Percentiles rank a stretch among this genome's conserved stretches.
These are phyloP conservation scores for Blastobotrys aristatus DNA, from an alignment of 1,139 yeast species.

Conservation along the genomic window DNA sequence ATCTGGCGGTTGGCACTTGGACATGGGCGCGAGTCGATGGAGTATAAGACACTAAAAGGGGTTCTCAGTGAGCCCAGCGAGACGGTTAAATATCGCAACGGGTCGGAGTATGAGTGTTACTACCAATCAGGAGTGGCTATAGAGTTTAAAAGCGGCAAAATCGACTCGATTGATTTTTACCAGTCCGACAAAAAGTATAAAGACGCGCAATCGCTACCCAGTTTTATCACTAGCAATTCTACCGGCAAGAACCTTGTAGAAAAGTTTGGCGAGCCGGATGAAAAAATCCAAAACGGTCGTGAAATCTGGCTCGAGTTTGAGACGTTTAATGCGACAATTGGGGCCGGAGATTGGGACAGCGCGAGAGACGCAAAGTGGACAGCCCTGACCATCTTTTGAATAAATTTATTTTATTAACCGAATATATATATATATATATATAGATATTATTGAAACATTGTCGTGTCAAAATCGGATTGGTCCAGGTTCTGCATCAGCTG, in stretches of 20 bases:
- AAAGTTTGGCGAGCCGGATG: constrained; percentile 28
- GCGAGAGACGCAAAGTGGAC: constrained; percentile 26
- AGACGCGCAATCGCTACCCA: constrained; percentile 17
- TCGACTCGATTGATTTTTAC: constrained; percentile 28
- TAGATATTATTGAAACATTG: not conserved
- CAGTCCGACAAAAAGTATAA: constrained; percentile 12
- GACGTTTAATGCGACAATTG: constrained; percentile 25
- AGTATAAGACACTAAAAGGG: not conserved
- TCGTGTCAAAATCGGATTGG: constrained; percentile 4
- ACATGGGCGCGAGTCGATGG: not conserved
- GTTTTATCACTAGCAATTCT: constrained; percentile 15
- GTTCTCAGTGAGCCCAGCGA: constrained; percentile 8
- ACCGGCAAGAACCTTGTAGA: constrained; percentile 27
- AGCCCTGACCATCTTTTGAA: constrained; percentile 19
- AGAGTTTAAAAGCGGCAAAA: constrained; percentile 13
- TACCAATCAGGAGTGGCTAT: constrained; percentile 25
- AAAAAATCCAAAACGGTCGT: constrained; percentile 28
- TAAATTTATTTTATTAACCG: not conserved
- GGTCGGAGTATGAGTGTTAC: constrained; percentile 24
- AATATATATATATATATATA: no score
- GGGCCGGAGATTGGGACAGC: constrained; percentile 27
- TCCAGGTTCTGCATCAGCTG: constrained; percentile 22
- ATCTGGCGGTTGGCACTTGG: not conserved
- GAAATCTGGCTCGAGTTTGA: constrained; percentile 30
- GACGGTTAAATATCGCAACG: constrained; percentile 17